These are phyloP conservation scores for Mangifera indica DNA, from an alignment of 345 rosid species.

Conservation along the genomic window DNA sequence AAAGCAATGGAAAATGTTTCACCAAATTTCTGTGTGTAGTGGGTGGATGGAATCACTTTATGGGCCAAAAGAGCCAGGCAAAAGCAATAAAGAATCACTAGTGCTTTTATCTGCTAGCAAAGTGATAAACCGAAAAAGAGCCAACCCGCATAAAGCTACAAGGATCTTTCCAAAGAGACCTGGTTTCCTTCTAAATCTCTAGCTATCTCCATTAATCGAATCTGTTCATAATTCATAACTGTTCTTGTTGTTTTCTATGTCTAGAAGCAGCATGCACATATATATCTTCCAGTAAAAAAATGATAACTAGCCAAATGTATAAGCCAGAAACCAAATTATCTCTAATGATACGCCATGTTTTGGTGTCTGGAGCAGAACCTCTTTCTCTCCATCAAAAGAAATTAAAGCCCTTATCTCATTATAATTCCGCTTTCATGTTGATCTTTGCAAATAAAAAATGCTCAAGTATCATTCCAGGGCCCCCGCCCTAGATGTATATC, in stretches of 20 bases:
- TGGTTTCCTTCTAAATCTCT: conserved; percentile 8
- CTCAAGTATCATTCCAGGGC: conserved; percentile 9
- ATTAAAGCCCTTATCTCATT: background rate
- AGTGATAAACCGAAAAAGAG: conserved; percentile 25
- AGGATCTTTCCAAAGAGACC: conserved; percentile 42
- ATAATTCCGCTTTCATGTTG: conserved; percentile 12
- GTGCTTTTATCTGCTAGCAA: conserved; percentile 28
- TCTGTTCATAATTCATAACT: conserved; percentile 8
- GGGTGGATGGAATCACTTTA: conserved; percentile 47
- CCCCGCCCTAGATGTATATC: background rate
- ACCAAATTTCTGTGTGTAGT: conserved; percentile 32
- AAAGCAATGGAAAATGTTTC: conserved; percentile 23
- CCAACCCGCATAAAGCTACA: conserved; percentile 38
- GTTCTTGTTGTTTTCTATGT: conserved; percentile 12
- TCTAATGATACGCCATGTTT: conserved; percentile 3
- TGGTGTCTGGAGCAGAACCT: background rate
- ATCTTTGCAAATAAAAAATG: background rate
- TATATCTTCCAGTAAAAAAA: background rate
- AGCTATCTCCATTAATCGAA: background rate
- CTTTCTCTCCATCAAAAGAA: background rate
- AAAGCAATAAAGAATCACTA: conserved; percentile 41
- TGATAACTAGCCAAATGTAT: conserved; percentile 1
- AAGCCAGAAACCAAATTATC: background rate
- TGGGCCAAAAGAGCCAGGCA: conserved; percentile 40
- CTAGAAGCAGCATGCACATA: background rate